These are phyloP conservation scores for Coniella lustricola DNA, from an alignment of 2,329 filamentous ascomycete species.

Conservation along the genomic window DNA sequence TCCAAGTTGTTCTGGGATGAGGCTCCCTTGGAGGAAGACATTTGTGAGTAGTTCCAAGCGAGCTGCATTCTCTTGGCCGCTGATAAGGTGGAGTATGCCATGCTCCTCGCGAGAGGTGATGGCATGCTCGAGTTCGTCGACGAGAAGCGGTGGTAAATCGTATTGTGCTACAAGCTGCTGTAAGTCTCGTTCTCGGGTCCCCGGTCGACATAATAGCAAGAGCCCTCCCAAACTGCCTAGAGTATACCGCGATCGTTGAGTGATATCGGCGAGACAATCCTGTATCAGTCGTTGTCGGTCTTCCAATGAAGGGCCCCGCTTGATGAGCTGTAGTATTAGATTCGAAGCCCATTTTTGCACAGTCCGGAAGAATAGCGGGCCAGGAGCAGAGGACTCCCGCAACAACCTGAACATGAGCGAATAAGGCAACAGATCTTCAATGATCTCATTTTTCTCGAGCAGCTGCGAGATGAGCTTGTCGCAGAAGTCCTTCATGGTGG, in stretches of 20 bases:
- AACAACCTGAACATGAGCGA: slow-evolving; percentile 59
- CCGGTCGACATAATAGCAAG: slow-evolving; percentile 37
- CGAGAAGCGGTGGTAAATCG: slow-evolving; percentile 52
- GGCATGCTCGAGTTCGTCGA: slow-evolving; percentile 58
- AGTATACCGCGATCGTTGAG: slow-evolving; percentile 53
- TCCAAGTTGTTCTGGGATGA: slow-evolving; percentile 58
- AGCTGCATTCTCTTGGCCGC: slow-evolving; percentile 40
- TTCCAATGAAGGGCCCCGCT: slow-evolving; percentile 43
- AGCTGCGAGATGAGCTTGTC: slow-evolving; percentile 47
- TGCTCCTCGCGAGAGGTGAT: slow-evolving; percentile 34
- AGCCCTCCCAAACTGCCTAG: slow-evolving; percentile 68
- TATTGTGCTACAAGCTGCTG: slow-evolving; percentile 52
- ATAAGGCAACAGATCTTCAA: slow-evolving; percentile 24
- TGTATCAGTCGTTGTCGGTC: slow-evolving; percentile 57
- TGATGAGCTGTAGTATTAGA: slow-evolving; percentile 36
- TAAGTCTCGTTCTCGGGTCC: slow-evolving; percentile 48
- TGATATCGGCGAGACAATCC: slow-evolving; percentile 63
- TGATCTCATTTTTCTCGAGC: slow-evolving; percentile 29
- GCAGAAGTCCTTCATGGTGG: slow-evolving; percentile 55
- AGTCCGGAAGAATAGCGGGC: slow-evolving; percentile 31
- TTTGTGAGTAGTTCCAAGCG: slow-evolving; percentile 50
- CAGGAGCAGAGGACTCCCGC: slow-evolving; percentile 59
- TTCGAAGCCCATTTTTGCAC: slow-evolving; percentile 12
- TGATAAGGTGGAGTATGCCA: slow-evolving; percentile 38
- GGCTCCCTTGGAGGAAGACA: slow-evolving; percentile 47